phyloP scores from a whole-genome alignment of 139 green algal species.

The Volvox africanus region DNA sequence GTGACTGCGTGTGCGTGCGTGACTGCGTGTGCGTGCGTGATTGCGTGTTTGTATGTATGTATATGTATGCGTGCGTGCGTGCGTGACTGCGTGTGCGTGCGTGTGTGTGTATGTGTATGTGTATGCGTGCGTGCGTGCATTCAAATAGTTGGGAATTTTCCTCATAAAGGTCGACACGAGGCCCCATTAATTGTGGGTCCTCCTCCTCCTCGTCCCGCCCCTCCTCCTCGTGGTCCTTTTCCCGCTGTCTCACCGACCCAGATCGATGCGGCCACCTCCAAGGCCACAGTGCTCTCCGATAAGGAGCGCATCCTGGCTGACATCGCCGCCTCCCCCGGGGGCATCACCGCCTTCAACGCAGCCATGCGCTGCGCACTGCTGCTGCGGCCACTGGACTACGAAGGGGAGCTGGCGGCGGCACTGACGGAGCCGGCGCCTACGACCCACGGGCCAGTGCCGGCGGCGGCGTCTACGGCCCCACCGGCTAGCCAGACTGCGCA shows the following conservation, averaged over 20 bases:
- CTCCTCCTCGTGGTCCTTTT: too few relatives aligned
- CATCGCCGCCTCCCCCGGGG: not conserved
- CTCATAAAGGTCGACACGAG: too few relatives aligned
- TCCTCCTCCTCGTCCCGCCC: not conserved
- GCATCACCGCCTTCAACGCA: constrained; percentile 16
- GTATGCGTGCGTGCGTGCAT: too few relatives aligned
- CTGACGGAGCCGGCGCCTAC: not conserved
- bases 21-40: too few relatives aligned
- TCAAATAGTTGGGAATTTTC: too few relatives aligned
- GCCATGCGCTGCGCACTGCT: constrained; percentile 26
- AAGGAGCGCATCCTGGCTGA: constrained; percentile 35
- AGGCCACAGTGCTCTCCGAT: not conserved
- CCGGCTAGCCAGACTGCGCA: too few relatives aligned
- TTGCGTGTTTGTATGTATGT: too few relatives aligned
- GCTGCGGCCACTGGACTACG: constrained; percentile 20
- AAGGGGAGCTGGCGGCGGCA: not conserved
- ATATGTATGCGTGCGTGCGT: too few relatives aligned
- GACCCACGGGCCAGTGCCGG: not conserved
- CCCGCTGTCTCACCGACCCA: not conserved
- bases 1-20: too few relatives aligned
- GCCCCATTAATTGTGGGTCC: not conserved
- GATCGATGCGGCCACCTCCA: constrained; percentile 19
- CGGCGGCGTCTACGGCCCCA: not conserved
- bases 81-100: too few relatives aligned
- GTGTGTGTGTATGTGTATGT: too few relatives aligned